Base-by-base conservation (phyloP, 2,329 filamentous ascomycete species). In the Aspergillus pseudotamarii region DNA sequence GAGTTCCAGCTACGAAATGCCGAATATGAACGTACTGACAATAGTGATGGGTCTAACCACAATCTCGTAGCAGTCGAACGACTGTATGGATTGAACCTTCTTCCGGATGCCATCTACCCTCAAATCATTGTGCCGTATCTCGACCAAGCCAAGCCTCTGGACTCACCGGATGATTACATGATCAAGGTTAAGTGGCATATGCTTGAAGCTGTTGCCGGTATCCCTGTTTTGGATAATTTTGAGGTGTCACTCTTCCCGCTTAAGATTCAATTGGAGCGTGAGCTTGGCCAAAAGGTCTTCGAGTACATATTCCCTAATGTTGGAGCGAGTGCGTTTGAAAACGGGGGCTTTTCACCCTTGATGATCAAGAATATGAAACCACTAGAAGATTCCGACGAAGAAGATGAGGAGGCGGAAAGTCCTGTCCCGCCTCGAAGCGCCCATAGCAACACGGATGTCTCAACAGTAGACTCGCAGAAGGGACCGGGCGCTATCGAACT, bases 291-390 rank as follows among this genome's bases (percentile, higher is more conserved):
- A 80, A 93, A 91, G 69, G 83, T 99, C 2, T 97, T 99, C 69
- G 94, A 97, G 79, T 99, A 99, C 78, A 93, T 99, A 70, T 99
- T 99, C 82, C 96, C 95, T 0, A 92, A 91, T 12, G 87, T 92
- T 69, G 89, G 89, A 76, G 79, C 85, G 77, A 75, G 79, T 66
- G 81, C 79, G 1, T 83, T 82, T 59, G 83, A 84, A 63, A 78
- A 75, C 58, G 79, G 80, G 21, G 79, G 79, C 4, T 83, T 84
- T 67, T 84, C 83, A 19, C 83, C 83, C 36, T 81, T 85, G 64
- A 79, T 83, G 76, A 81, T 84, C 74, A 78, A 79, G 75, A 80
- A 83, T 45, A 81, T 88, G 66, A 83, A 86, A 60, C 79, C 82
- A 0, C 71, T 82, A 26, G 78, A 78, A 16, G 79, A 82, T 23